Evolutionary conservation across 108 stramenopile genomes (phyloP).

Genomic region (Schizochytrium sp.): DNA sequence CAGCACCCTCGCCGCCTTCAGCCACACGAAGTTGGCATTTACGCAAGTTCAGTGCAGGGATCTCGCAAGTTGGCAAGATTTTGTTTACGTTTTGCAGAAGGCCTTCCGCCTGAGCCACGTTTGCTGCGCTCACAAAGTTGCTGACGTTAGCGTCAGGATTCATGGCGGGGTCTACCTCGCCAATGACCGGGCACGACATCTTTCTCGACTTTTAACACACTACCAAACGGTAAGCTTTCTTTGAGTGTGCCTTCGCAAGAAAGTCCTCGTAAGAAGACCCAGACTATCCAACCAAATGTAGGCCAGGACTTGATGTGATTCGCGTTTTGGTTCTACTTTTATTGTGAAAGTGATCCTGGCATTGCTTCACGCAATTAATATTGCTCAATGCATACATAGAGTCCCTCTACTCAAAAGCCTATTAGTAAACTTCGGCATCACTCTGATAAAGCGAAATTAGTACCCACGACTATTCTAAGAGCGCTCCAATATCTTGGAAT

Average conservation of each 20-base stretch:
- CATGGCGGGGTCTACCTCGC: conserved; percentile 43
- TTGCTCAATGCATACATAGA: too few species aligned
- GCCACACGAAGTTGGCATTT: not conserved
- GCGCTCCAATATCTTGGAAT: too few species aligned
- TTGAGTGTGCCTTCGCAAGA: not conserved
- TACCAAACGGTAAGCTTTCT: not conserved
- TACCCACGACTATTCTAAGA: too few species aligned
- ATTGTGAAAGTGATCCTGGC: too few species aligned
- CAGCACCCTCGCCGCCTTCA: not conserved
- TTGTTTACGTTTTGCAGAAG: not conserved
- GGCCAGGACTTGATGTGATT: too few species aligned
- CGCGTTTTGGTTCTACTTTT: too few species aligned
- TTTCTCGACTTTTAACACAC: not conserved
- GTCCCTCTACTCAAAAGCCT: too few species aligned
- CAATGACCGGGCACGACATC: conserved; percentile 31
- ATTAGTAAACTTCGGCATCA: too few species aligned
- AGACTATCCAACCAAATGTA: too few species aligned
- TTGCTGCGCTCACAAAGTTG: conserved; percentile 33
- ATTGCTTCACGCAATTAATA: too few species aligned
- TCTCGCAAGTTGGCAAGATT: conserved; percentile 20
- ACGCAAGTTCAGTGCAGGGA: not conserved
- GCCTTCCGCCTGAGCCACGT: not conserved
- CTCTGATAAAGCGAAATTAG: too few species aligned
- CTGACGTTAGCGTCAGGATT: conserved; percentile 2
- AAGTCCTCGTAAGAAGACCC: too few species aligned